Evolutionary conservation across 805 yeast genomes (phyloP).

Genomic region (Schizosaccharomyces japonicus): DNA sequence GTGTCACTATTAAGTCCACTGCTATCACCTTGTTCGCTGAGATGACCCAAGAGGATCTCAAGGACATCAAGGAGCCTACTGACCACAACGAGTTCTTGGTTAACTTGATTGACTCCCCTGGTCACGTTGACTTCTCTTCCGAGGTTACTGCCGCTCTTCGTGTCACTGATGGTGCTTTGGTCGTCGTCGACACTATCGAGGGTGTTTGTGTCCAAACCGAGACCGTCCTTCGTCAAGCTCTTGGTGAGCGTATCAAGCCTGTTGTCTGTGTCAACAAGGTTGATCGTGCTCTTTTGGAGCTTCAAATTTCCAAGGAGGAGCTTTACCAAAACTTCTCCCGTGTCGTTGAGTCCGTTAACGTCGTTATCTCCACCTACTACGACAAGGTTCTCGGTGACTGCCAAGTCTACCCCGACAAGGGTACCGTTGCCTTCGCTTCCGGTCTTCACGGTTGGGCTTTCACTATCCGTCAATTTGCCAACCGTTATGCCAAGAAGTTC

Average conservation of each 20-base stretch:
- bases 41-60: constrained; percentile 62
- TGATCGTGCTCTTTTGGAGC: constrained; percentile 96
- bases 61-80: constrained; percentile 74
- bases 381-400: constrained; percentile 81
- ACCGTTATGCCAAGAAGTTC: constrained; percentile 94
- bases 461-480: constrained; percentile 96
- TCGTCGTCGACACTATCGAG: constrained; percentile 96
- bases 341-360: constrained; percentile 98
- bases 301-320: constrained; percentile 97
- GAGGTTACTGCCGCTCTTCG: constrained; percentile 99
- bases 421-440: constrained; percentile 99
- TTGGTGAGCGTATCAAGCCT: constrained; percentile 98
- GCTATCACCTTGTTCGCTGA: constrained; percentile 90
- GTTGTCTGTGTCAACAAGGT: constrained; percentile 97
- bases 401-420: constrained; percentile 96
- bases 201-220: constrained; percentile 99
- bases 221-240: constrained; percentile 96
- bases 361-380: constrained; percentile 82
- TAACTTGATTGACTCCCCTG: constrained; percentile 98
- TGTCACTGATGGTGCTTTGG: constrained; percentile 99
- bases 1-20: constrained; percentile 97
- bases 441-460: constrained; percentile 99
- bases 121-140: constrained; percentile 99
- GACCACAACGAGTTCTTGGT: constrained; percentile 85
- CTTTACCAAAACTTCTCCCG: constrained; percentile 93